These are phyloP conservation scores for Ophioceras dolichostomum DNA, from an alignment of 2,329 filamentous ascomycete species.

Conservation along the genomic window DNA sequence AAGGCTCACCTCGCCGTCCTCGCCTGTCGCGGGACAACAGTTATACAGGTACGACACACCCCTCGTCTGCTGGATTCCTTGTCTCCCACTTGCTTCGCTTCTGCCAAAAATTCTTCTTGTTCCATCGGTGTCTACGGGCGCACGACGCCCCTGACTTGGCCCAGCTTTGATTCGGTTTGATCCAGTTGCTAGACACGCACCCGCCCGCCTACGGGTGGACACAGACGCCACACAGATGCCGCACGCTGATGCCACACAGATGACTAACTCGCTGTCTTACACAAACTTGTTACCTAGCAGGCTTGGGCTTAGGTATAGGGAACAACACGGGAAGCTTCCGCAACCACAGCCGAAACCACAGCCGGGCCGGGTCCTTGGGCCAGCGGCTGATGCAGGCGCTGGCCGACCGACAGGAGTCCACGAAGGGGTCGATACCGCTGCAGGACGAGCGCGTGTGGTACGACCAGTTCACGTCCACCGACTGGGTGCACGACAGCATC, in stretches of 20 bases:
- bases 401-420: slow-evolving; percentile 41
- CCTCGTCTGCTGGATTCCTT: neutral
- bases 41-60: slow-evolving; percentile 11
- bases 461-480: slow-evolving; percentile 93
- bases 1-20: slow-evolving; percentile 12
- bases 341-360: slow-evolving; percentile 33
- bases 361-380: slow-evolving; percentile 45
- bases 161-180: too few relatives aligned
- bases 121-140: too few relatives aligned
- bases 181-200: too few relatives aligned
- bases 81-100: neutral
- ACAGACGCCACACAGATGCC: too few relatives aligned
- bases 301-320: neutral
- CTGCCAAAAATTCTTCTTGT: too few relatives aligned
- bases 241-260: too few relatives aligned
- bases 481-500: slow-evolving; percentile 97
- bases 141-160: too few relatives aligned
- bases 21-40: slow-evolving; percentile 16
- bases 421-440: slow-evolving; percentile 49
- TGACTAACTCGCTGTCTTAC: too few relatives aligned
- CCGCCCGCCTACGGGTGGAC: too few relatives aligned
- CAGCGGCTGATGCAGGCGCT: slow-evolving; percentile 51
- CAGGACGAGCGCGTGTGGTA: slow-evolving; percentile 92
- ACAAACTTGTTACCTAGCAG: too few relatives aligned
- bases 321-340: slow-evolving; percentile 24